phyloP scores from a whole-genome alignment of 2,329 filamentous ascomycete genomes.

The Paracorniculantispora psalliotae region DNA sequence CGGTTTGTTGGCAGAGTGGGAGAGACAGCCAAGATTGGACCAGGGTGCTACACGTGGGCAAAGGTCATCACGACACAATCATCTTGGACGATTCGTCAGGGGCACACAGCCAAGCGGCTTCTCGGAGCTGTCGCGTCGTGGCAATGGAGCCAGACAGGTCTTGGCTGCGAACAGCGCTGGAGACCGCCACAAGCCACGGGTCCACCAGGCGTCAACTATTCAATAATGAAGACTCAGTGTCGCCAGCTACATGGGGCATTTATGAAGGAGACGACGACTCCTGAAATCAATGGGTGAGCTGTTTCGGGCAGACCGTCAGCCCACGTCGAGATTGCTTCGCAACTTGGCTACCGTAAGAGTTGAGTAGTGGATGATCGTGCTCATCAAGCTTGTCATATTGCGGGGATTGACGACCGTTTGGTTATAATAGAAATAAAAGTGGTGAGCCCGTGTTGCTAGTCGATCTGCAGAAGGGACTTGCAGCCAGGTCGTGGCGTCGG shows the following conservation, averaged over 20 bases:
- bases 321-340: not conserved
- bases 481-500: not conserved
- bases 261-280: not conserved
- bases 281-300: not conserved
- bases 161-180: not conserved
- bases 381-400: not conserved
- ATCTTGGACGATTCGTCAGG: slow-evolving; percentile 1
- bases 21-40: not conserved
- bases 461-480: not conserved
- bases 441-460: not conserved
- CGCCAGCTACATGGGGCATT: not conserved
- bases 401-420: not conserved
- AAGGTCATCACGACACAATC: not conserved
- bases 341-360: not conserved
- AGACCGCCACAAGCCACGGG: not conserved
- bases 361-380: not conserved
- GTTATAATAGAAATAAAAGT: not conserved
- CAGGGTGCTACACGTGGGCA: slow-evolving; percentile 3
- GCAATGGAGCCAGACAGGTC: not conserved
- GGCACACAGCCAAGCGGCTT: not conserved
- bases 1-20: not conserved
- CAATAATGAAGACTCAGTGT: not conserved
- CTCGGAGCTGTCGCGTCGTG: too few relatives aligned
- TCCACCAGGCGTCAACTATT: not conserved
- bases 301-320: not conserved